A percentile compares a stretch with the other conserved stretches of the same genome.
These are phyloP conservation scores for Zygotorulaspora florentina DNA, from an alignment of 805 yeast genomes.

Conservation along the genomic window DNA sequence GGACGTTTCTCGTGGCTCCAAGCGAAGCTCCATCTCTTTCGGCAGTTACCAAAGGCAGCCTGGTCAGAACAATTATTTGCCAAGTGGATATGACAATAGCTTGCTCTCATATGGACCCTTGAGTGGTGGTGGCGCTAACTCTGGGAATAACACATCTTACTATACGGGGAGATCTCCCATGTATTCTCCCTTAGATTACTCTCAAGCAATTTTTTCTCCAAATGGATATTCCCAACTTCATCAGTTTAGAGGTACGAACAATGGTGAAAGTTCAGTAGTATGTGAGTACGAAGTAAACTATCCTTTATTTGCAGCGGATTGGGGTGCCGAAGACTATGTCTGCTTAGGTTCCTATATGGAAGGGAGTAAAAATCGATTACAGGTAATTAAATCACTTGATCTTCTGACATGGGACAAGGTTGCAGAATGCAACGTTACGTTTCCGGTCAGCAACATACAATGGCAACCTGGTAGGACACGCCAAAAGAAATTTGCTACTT, in stretches of 20 bases:
- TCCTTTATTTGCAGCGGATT: constrained; percentile 33
- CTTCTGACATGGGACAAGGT: constrained; percentile 73
- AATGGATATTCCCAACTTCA: constrained; percentile 17
- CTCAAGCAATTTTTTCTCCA: constrained; percentile 16
- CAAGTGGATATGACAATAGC: constrained; percentile 9
- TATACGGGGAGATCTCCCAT: constrained; percentile 24
- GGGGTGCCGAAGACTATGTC: constrained; percentile 33
- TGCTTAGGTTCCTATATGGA: constrained; percentile 60
- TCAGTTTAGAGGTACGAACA: constrained; percentile 16
- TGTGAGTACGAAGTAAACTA: constrained; percentile 30
- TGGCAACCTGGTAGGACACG: constrained; percentile 32
- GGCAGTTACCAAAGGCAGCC: constrained; percentile 25
- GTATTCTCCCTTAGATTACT: constrained; percentile 30
- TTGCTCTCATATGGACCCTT: neutral
- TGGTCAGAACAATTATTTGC: constrained; percentile 11
- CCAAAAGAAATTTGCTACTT: constrained; percentile 35
- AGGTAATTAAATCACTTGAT: constrained; percentile 44
- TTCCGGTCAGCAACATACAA: constrained; percentile 33
- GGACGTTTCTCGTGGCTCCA: constrained; percentile 29
- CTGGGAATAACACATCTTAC: constrained; percentile 8
- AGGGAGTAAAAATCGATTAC: constrained; percentile 64
- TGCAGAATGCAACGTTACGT: constrained; percentile 29
- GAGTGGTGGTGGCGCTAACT: constrained; percentile 6
- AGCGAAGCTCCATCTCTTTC: constrained; percentile 32
- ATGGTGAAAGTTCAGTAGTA: constrained; percentile 10